Percentiles rank a stretch among this genome's conserved stretches.
phyloP scores from a whole-genome alignment of 768 basidiomycete genomes.

The Termitomyces bulborhizus region DNA sequence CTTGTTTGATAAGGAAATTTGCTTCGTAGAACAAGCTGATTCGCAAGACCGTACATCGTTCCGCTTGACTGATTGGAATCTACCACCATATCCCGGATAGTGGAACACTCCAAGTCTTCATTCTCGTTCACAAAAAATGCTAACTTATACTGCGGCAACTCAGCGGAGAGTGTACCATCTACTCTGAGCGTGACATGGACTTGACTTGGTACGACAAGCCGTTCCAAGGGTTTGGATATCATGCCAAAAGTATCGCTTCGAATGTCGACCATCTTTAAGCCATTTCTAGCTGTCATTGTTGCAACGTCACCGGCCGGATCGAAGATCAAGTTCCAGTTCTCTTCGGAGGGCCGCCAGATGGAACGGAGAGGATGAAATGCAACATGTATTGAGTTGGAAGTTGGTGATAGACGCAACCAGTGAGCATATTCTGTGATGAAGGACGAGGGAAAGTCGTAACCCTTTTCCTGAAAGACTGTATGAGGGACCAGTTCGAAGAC shows the following conservation, averaged over 20 bases:
- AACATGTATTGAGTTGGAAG: slow-evolving; percentile 10
- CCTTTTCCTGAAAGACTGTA: not conserved
- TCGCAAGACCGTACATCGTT: not conserved
- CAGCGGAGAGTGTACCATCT: not conserved
- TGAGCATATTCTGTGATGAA: slow-evolving; percentile 24
- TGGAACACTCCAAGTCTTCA: not conserved
- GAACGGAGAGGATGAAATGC: slow-evolving; percentile 25
- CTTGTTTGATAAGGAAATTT: not conserved
- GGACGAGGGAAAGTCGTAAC: slow-evolving; percentile 22
- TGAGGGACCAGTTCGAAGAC: not conserved
- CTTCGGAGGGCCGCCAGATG: slow-evolving; percentile 20
- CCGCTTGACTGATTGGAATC: not conserved
- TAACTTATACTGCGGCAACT: not conserved
- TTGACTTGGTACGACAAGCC: not conserved
- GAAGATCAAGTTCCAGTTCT: slow-evolving; percentile 12
- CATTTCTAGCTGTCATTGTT: not conserved
- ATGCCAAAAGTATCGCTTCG: not conserved
- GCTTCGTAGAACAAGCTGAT: not conserved
- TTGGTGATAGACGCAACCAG: slow-evolving; percentile 23
- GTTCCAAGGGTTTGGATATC: not conserved
- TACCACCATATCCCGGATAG: not conserved
- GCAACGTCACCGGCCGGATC: slow-evolving; percentile 25
- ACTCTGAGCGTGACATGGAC: not conserved
- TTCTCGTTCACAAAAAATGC: not conserved
- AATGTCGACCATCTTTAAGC: not conserved